A percentile compares a stretch with the other conserved stretches of the same genome.
Conservation (phyloP, 192 early-diverging fungal genomes). For the Entophlyctis luteolus region DNA sequence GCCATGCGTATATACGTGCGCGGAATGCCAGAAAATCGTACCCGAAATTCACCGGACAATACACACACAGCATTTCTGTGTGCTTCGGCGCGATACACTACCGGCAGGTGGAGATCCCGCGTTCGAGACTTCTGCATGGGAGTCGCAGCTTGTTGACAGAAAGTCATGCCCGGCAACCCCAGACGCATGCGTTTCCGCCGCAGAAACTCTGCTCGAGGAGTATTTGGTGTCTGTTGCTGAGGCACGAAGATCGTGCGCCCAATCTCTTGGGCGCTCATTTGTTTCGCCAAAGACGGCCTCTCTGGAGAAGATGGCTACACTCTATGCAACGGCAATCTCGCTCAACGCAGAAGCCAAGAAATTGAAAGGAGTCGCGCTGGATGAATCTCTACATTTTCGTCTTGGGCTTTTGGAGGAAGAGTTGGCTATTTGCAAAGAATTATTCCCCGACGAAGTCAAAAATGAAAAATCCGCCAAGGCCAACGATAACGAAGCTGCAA, state of each 20-base stretch:
- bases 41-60: not conserved
- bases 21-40: constrained; percentile 28
- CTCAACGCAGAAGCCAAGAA: constrained; percentile 23
- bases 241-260: not conserved
- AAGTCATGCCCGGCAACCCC: not conserved
- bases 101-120: not conserved
- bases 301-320: constrained; percentile 10
- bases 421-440: not conserved
- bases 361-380: constrained; percentile 16
- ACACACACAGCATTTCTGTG: constrained; percentile 12
- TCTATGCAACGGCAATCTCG: constrained; percentile 34
- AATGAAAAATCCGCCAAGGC: not conserved
- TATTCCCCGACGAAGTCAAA: constrained; percentile 27
- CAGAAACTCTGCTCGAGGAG: not conserved
- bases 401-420: constrained; percentile 42
- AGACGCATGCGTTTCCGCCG: constrained; percentile 14
- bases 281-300: constrained; percentile 5
- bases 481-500: constrained; percentile 33
- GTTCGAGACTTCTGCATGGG: constrained; percentile 25
- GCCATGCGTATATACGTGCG: constrained; percentile 21
- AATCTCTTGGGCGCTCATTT: constrained; percentile 18
- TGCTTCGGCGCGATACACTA: not conserved
- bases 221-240: constrained; percentile 18
- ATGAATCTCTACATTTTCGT: constrained; percentile 31
- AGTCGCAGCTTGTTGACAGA: constrained; percentile 30